Conservation (phyloP, 768 basidiomycete species). For the Clitopilus passeckerianus region DNA sequence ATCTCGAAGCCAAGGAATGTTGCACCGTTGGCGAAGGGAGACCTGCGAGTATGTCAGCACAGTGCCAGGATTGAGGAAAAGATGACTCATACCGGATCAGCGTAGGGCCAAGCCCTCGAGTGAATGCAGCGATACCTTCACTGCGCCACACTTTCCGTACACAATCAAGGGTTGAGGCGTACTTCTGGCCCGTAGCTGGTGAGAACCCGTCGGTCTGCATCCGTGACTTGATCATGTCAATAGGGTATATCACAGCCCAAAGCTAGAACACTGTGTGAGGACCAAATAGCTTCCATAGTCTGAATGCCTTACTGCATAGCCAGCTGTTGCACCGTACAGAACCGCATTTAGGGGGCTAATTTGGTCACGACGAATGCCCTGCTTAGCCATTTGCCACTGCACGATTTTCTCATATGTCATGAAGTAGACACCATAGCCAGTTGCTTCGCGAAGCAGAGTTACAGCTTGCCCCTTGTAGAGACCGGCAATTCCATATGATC, state of each 20-base stretch:
- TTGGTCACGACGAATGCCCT: conserved; percentile 69
- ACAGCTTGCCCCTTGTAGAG: conserved; percentile 92
- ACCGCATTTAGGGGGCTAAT: conserved; percentile 75
- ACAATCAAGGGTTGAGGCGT: conserved; percentile 78
- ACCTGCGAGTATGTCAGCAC: conserved; percentile 37
- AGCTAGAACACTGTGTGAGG: conserved; percentile 37
- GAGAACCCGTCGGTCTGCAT: conserved; percentile 94
- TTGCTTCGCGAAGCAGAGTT: conserved; percentile 79
- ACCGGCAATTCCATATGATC: conserved; percentile 70
- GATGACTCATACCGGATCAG: conserved; percentile 64
- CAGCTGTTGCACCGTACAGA: conserved; percentile 87
- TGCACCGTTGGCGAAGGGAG: conserved; percentile 94
- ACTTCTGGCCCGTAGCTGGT: conserved; percentile 71
- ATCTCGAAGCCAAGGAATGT: conserved; percentile 97
- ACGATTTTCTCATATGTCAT: conserved; percentile 89
- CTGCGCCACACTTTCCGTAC: conserved; percentile 76
- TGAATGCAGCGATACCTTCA: conserved; percentile 85
- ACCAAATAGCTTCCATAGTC: conserved; percentile 6
- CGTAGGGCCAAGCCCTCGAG: conserved; percentile 87
- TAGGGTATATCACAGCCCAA: conserved; percentile 92
- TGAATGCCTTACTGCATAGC: conserved; percentile 68
- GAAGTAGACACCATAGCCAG: conserved; percentile 88
- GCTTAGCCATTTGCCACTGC: conserved; percentile 76
- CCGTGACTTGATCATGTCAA: conserved; percentile 94
- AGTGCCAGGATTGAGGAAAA: not conserved